These are phyloP conservation scores for Euphorbia pulcherrima DNA, from an alignment of 345 rosid species.

Conservation along the genomic window DNA sequence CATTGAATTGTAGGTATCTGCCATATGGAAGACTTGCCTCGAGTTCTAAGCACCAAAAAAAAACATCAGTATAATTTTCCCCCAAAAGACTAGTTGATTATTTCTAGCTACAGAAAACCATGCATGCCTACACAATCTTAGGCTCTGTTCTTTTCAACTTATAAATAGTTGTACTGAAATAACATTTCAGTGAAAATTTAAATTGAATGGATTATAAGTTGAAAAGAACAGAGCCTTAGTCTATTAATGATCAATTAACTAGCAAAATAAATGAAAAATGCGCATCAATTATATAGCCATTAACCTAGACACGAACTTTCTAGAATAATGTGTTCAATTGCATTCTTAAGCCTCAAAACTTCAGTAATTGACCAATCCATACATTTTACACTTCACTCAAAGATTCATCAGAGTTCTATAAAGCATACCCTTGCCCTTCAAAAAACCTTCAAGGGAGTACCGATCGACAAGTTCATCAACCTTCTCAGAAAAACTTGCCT, in stretches of 20 bases:
- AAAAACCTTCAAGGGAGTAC: slow-evolving; percentile 73
- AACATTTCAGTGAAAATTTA: too few species aligned
- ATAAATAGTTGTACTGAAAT: too few species aligned
- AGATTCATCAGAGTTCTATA: neutral
- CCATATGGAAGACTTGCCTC: slow-evolving; percentile 37
- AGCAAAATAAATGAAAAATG: neutral
- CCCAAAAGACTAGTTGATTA: slow-evolving; percentile 3
- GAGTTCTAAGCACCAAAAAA: slow-evolving; percentile 42
- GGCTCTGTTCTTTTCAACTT: too few species aligned
- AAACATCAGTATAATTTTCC: slow-evolving; percentile 12
- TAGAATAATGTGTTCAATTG: neutral
- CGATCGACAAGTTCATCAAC: slow-evolving; percentile 80
- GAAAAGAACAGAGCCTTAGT: too few species aligned
- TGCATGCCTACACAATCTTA: neutral
- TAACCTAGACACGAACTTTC: neutral
- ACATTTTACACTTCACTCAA: neutral
- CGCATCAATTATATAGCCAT: neutral
- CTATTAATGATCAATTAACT: neutral
- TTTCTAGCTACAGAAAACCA: neutral
- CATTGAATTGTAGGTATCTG: slow-evolving; percentile 57
- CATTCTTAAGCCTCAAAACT: slow-evolving; percentile 1
- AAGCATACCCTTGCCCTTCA: slow-evolving; percentile 43
- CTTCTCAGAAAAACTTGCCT: slow-evolving; percentile 92
- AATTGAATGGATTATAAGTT: too few species aligned
- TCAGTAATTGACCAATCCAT: neutral